Conservation (phyloP, 169 alveolate species). For the Theileria luwenshuni region DNA sequence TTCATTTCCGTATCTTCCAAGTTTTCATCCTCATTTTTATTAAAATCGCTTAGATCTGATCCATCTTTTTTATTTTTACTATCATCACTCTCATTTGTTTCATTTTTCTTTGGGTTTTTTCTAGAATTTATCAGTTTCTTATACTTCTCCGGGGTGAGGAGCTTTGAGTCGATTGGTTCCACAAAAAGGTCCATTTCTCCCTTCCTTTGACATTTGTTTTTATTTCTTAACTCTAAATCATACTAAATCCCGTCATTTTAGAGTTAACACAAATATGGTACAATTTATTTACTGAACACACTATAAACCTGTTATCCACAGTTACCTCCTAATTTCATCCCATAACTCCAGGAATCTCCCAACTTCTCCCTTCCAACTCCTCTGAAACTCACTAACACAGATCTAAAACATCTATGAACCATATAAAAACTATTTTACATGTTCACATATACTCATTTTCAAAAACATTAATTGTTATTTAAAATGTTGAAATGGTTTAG, state of each 20-base stretch:
- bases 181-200: constrained; percentile 62
- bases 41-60: background rate
- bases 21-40: background rate
- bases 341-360: background rate
- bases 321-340: background rate
- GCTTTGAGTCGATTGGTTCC: constrained; percentile 38
- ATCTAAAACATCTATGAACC: too few relatives aligned
- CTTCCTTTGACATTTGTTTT: background rate
- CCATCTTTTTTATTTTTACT: background rate
- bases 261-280: constrained; percentile 13
- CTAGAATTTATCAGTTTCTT: background rate
- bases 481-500: background rate
- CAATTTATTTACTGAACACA: constrained; percentile 5
- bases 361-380: too few relatives aligned
- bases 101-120: background rate
- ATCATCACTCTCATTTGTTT: background rate
- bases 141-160: constrained; percentile 46
- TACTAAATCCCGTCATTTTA: background rate
- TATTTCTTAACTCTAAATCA: too few relatives aligned
- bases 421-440: too few relatives aligned
- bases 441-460: background rate
- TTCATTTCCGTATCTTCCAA: too few relatives aligned
- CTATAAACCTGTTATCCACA: background rate
- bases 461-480: background rate
- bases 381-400: too few relatives aligned